phyloP scores from a whole-genome alignment of 2,329 filamentous ascomycete genomes.

The Penicillium sp. region DNA sequence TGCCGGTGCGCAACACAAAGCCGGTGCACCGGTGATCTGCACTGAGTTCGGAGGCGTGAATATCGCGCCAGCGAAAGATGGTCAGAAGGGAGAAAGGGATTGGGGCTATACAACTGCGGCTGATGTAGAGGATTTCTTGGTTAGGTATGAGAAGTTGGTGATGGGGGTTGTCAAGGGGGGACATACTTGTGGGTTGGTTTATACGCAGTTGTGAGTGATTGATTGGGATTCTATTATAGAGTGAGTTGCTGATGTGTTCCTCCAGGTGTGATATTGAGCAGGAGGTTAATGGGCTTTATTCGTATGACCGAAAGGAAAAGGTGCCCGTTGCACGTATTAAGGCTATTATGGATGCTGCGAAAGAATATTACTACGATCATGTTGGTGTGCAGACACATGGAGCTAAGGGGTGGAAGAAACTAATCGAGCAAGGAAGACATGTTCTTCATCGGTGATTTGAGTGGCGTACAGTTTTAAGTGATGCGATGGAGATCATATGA shows the following conservation, averaged over 20 bases:
- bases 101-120: slow-evolving; percentile 70
- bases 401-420: slow-evolving; percentile 18
- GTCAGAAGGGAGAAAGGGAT: slow-evolving; percentile 47
- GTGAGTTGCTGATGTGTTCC: neutral
- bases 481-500: neutral
- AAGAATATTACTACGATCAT: slow-evolving; percentile 46
- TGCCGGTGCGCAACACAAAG: slow-evolving; percentile 52
- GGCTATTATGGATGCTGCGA: slow-evolving; percentile 57
- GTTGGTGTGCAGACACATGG: slow-evolving; percentile 15
- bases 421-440: slow-evolving; percentile 14
- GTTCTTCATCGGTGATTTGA: slow-evolving; percentile 8
- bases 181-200: slow-evolving; percentile 63
- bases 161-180: slow-evolving; percentile 59
- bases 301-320: slow-evolving; percentile 62
- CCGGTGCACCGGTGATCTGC: slow-evolving; percentile 62
- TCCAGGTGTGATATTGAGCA: slow-evolving; percentile 60
- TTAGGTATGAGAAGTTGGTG: slow-evolving; percentile 59
- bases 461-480: neutral
- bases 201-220: slow-evolving; percentile 62
- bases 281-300: slow-evolving; percentile 67
- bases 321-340: slow-evolving; percentile 59
- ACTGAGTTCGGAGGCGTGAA: slow-evolving; percentile 70
- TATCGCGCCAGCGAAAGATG: slow-evolving; percentile 53
- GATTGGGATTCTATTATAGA: neutral
- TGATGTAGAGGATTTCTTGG: slow-evolving; percentile 60